Evolutionary conservation across 345 rosid species (phyloP), one percentile per base, ranked within the genome.

Genomic region (Hirschfeldia incana): DNA sequence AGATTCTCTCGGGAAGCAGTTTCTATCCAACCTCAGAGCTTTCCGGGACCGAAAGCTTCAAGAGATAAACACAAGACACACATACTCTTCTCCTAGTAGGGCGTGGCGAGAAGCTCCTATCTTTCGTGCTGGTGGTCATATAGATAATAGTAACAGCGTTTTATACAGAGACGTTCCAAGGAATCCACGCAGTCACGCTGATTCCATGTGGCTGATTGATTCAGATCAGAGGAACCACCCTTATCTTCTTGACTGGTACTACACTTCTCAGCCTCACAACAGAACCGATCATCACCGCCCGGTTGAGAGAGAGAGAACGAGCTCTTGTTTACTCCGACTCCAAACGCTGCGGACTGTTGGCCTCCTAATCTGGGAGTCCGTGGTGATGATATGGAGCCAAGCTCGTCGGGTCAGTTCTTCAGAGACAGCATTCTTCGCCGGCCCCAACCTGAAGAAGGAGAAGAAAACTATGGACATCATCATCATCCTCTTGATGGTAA

Each of bases 231-330:
- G 32, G 32, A 29, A 83, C 74, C 92, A 92, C 64, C 97, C 92
- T 1, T 90, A 92, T 81, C 90, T 93, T 64, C 97, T 96, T 17
- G 97, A 93, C 84, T 91, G 97, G 95, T 96, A 88, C 77, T 96
- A 93, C 67, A 85, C 86, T 21, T 83, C 90, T 49, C 89, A 73
- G 32, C 75, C 85, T 67, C 87, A 83, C 68, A 15, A 85, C 71
- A 65, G 78, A 67, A 42, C 78, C 30, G 37, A 78, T 29, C 65
- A 67, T 67, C 64, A 59, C 32, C 65, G 32, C 32, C 32, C 75
- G 3, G 2, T 79, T 65, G 85, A 79, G 30, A 49, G 83, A 83
- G 21, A 39, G 46, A 9, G 34, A 32, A 36, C 28, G 72, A 81
- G 28, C 39, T 39, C n/a, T 64, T 71, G 26, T 34, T 34, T 34